Base-by-base conservation (phyloP, 495 filamentous ascomycete genomes). In the Extremus antarcticus region DNA sequence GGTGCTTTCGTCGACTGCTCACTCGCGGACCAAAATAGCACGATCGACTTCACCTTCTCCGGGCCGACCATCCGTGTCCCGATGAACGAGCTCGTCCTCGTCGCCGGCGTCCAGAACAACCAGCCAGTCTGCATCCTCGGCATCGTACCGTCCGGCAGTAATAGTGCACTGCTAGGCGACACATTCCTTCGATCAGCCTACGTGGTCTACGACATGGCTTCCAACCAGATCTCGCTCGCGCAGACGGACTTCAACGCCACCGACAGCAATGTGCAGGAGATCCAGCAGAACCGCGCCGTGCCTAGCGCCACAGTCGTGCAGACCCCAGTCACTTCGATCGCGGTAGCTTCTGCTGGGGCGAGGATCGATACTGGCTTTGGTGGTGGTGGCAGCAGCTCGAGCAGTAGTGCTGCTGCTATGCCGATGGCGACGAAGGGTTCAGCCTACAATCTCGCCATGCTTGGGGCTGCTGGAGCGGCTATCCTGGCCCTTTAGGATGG, bases 171-270 rank as follows among this genome's bases (percentile, higher is more conserved):
- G 3, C 71, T 98, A 29, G 91, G 91, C 13, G 91, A 98, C 66
- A 96, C 91, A 0, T 98, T 96, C 72, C 75, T 98, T 16, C 79
- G 92, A 53, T 87, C 83, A 32, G 89, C 90, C 0, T 98, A 96
- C 63, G 82, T 95, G 24, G 91, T 98, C 0, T 96, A 90, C 63
- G 90, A 96, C 62, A 72, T 96, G 16, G 77, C 75, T 15, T 95
- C 91, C 65, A 88, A 95, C 68, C 77, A 89, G 70, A 90, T 98
- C 54, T 85, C 84, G 11, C 69, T 98, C 39, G 91, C 88, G 13
- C 85, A 87, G 64, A 92, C 91, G 1, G 81, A 79, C 45, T 95
- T 94, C 70, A 88, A 95, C 64, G 70, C 80, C 3, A 85, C 83
- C 0, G 60, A 68, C 3, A 75, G 75, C 21, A 76, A 80, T 43